Evolutionary conservation across 331 rosid genomes (phyloP).

Genomic region (Arachis monticola): DNA sequence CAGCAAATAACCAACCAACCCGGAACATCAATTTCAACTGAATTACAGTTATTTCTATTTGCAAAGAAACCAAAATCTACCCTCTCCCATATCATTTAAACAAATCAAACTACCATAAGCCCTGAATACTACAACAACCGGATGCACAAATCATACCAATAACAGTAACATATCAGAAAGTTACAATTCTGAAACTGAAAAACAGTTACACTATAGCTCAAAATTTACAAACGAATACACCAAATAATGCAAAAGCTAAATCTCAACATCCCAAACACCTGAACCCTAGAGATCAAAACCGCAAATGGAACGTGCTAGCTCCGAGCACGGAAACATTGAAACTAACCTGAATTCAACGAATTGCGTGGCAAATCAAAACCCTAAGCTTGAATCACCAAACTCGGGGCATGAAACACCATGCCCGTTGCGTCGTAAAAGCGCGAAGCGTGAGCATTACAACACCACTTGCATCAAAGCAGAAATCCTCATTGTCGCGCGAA

Average conservation of each 20-base stretch:
- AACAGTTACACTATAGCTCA: conserved; percentile 42
- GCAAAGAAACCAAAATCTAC: conserved; percentile 56
- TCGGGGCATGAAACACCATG: conserved; percentile 41
- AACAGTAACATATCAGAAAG: conserved; percentile 45
- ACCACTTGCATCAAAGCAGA: conserved; percentile 56
- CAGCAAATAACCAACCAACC: conserved; percentile 48
- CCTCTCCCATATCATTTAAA: conserved; percentile 56
- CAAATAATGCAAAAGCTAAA: conserved; percentile 74
- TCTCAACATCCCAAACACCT: conserved; percentile 59
- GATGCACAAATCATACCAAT: conserved; percentile 41
- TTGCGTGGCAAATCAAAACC: conserved; percentile 67
- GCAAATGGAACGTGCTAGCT: conserved; percentile 41
- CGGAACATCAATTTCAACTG: conserved; percentile 48
- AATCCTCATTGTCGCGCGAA: conserved; percentile 48
- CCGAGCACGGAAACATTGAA: conserved; percentile 41
- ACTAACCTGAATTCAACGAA: conserved; percentile 41
- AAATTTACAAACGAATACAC: conserved; percentile 51
- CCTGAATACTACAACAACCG: conserved; percentile 43
- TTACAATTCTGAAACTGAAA: conserved; percentile 46
- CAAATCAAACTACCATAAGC: conserved; percentile 46
- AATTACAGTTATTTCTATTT: conserved; percentile 51
- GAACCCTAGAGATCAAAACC: conserved; percentile 95
- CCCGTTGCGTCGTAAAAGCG: conserved; percentile 36
- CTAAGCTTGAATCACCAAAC: conserved; percentile 57
- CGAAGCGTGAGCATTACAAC: conserved; percentile 53